Evolutionary conservation across 2,329 filamentous ascomycete genomes (phyloP), one percentile per base, ranked within the genome.

Genomic region (Metarhizium robertsii): DNA sequence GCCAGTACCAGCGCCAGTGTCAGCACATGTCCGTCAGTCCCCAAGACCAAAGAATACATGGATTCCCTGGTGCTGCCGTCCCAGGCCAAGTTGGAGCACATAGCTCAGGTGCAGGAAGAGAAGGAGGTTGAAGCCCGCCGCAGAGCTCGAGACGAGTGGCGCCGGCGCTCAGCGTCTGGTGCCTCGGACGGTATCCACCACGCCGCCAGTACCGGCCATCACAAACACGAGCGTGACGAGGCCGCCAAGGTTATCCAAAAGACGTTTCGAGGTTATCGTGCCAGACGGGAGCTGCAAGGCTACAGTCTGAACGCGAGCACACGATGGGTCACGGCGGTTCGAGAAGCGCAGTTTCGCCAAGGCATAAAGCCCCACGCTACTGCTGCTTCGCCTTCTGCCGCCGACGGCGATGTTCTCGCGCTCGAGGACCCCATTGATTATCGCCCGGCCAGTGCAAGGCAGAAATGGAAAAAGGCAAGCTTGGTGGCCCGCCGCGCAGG

Each of bases 251-350:
- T 82, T 30, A 85, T 86, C 50, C 83, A 90, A 73, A 83, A 85
- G 61, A 87, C 85, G 30, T 95, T 91, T 67, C 79, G 90, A 38
- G 89, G 90, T 6, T 89, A 95, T 68, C 79, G 87, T 54, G 79
- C 82, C 51, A 79, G 90, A 47, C 75, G 90, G 50, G 85, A 90
- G 67, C 75, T 94, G 62, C 69, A 80, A 45, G 90, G 90, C 0
- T 75, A 86, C 60, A 80, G 80, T 2, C 67, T 95, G 38, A 80
- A 88, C 67, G 79, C 88, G n/a, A 81, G 77, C 34, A 84, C 84
- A 34, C 75, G 88, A 62, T 92, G 87, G 87, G 73, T 82, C 11
- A 83, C 88, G 64, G 86, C 88, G 54, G 72, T 84, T 10, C 72
- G 76, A 25, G 84, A 84, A 59, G 75, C 75, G 6, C 77, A 76